Evolutionary conservation across 2,329 filamentous ascomycete species (phyloP).

Genomic region (Stachybotrys chlorohalonatus): DNA sequence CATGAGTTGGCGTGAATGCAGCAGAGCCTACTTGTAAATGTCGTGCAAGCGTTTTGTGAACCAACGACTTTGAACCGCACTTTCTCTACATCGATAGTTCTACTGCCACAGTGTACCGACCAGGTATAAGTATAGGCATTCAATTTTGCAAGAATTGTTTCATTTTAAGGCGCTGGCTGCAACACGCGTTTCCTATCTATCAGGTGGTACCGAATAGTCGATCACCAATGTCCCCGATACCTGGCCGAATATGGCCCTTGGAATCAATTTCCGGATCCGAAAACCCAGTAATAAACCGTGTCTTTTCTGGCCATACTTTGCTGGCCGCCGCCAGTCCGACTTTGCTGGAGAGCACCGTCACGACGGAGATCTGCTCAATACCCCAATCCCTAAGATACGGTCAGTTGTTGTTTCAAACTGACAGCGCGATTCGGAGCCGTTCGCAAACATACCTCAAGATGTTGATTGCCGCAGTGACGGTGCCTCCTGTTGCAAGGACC

Average conservation of each 20-base stretch:
- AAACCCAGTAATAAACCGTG: conserved; percentile 17
- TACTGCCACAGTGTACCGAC: too few species aligned
- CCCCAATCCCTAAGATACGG: conserved; percentile 46
- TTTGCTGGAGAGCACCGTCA: conserved; percentile 46
- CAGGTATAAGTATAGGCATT: too few species aligned
- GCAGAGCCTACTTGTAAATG: too few species aligned
- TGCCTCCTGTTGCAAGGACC: conserved; percentile 60
- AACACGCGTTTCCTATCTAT: not conserved
- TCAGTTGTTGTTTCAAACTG: not conserved
- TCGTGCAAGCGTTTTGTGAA: too few species aligned
- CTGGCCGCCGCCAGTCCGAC: conserved; percentile 45
- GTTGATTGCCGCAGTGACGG: conserved; percentile 55
- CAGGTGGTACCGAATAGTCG: conserved; percentile 37
- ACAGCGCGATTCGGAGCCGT: too few species aligned
- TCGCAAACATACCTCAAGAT: conserved; percentile 28
- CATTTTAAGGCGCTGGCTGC: not conserved
- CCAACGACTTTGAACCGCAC: too few species aligned
- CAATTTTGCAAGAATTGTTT: not conserved
- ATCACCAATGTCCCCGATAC: conserved; percentile 36
- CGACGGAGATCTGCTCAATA: conserved; percentile 48
- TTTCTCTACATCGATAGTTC: too few species aligned
- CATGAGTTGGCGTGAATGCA: too few species aligned
- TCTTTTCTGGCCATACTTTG: conserved; percentile 36
- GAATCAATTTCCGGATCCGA: conserved; percentile 42
- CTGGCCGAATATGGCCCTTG: conserved; percentile 41